These are phyloP conservation scores for Rehmannia glutinosa DNA, from an alignment of 257 asterid genomes.

Conservation along the genomic window DNA sequence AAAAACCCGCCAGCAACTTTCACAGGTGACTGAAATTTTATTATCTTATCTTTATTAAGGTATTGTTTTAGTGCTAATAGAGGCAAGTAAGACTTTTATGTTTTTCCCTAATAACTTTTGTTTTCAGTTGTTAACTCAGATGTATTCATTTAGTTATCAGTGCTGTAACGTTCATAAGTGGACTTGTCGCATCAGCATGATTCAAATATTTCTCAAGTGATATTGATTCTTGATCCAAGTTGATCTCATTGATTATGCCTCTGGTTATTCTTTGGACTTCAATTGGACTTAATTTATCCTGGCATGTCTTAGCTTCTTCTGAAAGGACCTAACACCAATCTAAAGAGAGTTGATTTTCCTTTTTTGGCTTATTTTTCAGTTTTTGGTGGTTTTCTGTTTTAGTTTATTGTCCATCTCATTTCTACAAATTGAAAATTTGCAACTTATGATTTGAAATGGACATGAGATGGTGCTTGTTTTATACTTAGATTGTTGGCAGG, in stretches of 20 bases:
- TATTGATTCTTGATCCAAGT: neutral
- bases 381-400: neutral
- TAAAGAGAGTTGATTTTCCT: neutral
- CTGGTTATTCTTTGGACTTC: neutral
- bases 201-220: conserved; percentile 7
- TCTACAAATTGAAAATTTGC: neutral
- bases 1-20: conserved; percentile 86
- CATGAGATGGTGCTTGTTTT: neutral
- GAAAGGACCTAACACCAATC: neutral
- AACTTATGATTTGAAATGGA: neutral
- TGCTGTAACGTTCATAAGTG: neutral
- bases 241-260: neutral
- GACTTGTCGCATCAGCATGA: neutral
- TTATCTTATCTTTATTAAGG: too few relatives aligned
- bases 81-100: neutral
- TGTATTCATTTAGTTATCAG: neutral
- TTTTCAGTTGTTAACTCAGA: neutral
- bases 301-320: neutral
- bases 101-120: neutral
- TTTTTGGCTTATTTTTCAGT: neutral
- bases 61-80: neutral
- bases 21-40: conserved; percentile 62
- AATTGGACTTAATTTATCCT: neutral
- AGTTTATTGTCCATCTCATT: neutral
- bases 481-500: neutral